Conservation (phyloP, 306 rosid species). For the Rosa chinensis region DNA sequence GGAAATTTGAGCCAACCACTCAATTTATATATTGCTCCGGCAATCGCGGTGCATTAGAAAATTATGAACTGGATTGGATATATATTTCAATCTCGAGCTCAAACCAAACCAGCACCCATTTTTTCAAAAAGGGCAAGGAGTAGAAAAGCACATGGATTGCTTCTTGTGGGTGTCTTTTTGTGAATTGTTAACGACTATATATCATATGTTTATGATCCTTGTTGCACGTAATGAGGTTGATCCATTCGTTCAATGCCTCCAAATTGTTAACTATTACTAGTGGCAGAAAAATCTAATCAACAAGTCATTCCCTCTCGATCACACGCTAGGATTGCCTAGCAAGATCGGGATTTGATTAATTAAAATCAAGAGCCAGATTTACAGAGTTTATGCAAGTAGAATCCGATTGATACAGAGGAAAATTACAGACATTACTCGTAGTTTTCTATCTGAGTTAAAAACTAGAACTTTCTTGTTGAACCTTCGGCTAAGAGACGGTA, state of each 20-base stretch:
- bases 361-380: neutral
- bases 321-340: neutral
- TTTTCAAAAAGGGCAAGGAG: neutral
- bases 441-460: too few relatives aligned
- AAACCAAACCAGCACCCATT: neutral
- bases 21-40: slow-evolving; percentile 18
- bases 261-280: neutral
- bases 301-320: neutral
- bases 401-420: too few relatives aligned
- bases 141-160: slow-evolving; percentile 35
- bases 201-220: neutral
- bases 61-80: neutral
- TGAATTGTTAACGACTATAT: slow-evolving; percentile 5
- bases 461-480: too few relatives aligned
- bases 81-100: neutral
- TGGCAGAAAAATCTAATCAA: neutral
- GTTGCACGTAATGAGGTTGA: neutral
- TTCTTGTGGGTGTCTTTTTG: slow-evolving; percentile 32
- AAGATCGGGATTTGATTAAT: neutral
- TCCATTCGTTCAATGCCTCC: slow-evolving; percentile 9
- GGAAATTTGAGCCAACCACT: neutral
- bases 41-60: slow-evolving; percentile 30
- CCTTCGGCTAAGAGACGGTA: neutral
- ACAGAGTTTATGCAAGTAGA: neutral
- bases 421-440: too few relatives aligned